Conservation (phyloP, 805 yeast species). For the Ogataea ramenticola region DNA sequence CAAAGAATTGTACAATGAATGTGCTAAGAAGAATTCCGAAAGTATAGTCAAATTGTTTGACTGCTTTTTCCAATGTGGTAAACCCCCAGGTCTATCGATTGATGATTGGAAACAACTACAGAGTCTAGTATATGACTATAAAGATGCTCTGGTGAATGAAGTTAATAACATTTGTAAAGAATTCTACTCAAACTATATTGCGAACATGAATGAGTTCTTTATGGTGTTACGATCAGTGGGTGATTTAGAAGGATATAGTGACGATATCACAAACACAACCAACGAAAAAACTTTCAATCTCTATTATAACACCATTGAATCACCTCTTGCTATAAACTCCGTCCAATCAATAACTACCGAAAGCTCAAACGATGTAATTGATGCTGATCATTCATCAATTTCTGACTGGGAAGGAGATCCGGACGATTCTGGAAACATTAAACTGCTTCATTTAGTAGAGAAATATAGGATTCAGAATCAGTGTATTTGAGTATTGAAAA, state of each 20-base stretch:
- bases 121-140: not conserved
- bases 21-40: not conserved
- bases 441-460: conserved; percentile 13
- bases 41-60: not conserved
- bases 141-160: not conserved
- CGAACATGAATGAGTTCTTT: not conserved
- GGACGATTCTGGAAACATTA: conserved; percentile 6
- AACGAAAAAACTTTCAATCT: not conserved
- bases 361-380: not conserved
- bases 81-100: not conserved
- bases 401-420: conserved; percentile 7
- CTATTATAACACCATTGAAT: not conserved
- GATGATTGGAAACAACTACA: not conserved
- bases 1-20: not conserved
- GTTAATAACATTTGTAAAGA: not conserved
- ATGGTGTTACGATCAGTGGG: not conserved
- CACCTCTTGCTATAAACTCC: not conserved
- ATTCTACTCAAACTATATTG: not conserved
- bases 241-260: not conserved
- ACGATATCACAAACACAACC: no score
- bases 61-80: not conserved
- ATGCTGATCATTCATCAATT: not conserved
- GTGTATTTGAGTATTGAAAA: no score
- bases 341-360: not conserved
- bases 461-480: conserved; percentile 3